These are phyloP conservation scores for Venturia asperata DNA, from an alignment of 2,329 filamentous ascomycete genomes.

Conservation along the genomic window DNA sequence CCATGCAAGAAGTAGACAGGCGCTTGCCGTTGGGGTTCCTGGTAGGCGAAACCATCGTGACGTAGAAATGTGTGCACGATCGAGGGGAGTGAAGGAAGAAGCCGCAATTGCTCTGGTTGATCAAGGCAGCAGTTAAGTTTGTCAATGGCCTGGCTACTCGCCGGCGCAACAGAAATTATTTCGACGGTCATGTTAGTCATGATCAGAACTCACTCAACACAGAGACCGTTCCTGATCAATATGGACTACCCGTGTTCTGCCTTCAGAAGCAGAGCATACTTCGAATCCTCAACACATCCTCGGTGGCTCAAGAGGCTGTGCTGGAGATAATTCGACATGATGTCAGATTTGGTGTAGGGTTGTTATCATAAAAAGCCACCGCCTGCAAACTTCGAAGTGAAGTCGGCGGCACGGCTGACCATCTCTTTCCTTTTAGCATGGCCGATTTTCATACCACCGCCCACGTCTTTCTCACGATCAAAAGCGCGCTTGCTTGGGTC, in stretches of 20 bases:
- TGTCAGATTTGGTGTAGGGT: not conserved
- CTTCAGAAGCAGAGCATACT: not conserved
- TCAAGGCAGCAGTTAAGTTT: not conserved
- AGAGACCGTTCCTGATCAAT: not conserved
- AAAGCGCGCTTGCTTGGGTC: slow-evolving; percentile 86
- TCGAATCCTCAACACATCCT: not conserved
- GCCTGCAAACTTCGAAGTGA: slow-evolving; percentile 72
- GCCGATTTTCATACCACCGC: slow-evolving; percentile 62
- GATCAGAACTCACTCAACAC: not conserved
- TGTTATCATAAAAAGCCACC: slow-evolving; percentile 52
- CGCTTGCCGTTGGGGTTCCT: not conserved
- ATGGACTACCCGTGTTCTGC: not conserved
- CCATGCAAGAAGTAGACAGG: not conserved
- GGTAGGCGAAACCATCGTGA: not conserved
- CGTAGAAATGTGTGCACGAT: not conserved
- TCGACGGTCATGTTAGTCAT: not conserved
- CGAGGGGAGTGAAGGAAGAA: not conserved
- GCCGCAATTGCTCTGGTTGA: not conserved
- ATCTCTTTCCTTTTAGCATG: slow-evolving; percentile 69
- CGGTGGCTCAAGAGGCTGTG: not conserved
- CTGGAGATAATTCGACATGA: not conserved
- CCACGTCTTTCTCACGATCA: slow-evolving; percentile 92
- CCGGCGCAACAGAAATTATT: not conserved
- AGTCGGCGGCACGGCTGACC: slow-evolving; percentile 70
- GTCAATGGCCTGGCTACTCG: not conserved